These are phyloP conservation scores for Coniophora puteana DNA, from an alignment of 1,284 basidiomycete species.

Conservation along the genomic window DNA sequence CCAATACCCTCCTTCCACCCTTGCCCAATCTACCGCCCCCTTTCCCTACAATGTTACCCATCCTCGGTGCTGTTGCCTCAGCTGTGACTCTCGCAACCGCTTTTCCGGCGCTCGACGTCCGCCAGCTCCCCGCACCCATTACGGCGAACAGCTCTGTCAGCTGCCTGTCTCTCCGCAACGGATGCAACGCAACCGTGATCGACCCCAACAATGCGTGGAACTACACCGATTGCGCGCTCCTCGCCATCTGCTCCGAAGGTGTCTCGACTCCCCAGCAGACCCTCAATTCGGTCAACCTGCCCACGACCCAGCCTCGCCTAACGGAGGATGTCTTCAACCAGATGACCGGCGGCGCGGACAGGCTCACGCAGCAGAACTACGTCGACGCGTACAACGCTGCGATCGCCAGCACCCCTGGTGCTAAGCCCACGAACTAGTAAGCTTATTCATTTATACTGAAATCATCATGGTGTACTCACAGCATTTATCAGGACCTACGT, in stretches of 20 bases:
- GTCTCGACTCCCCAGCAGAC: slow-evolving; percentile 7
- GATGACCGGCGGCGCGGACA: slow-evolving; percentile 16
- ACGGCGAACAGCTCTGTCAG: slow-evolving; percentile 3
- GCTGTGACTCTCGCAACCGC: slow-evolving; percentile 4
- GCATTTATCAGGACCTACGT: slow-evolving; percentile 5
- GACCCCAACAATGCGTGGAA: slow-evolving; percentile 18
- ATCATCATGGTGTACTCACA: not conserved
- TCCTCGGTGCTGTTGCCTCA: slow-evolving; percentile 4
- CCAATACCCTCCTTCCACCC: too few relatives aligned
- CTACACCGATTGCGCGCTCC: slow-evolving; percentile 16
- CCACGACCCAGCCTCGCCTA: slow-evolving; percentile 13
- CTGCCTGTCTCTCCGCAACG: slow-evolving; percentile 16
- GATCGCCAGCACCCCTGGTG: slow-evolving; percentile 13
- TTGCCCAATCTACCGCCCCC: too few relatives aligned
- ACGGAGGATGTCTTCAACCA: slow-evolving; percentile 14
- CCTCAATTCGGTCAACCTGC: slow-evolving; percentile 6
- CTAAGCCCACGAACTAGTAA: slow-evolving; percentile 15
- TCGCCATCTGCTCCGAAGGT: slow-evolving; percentile 15
- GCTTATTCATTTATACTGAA: not conserved
- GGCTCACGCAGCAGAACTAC: slow-evolving; percentile 20
- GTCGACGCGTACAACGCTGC: slow-evolving; percentile 16
- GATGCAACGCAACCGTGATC: slow-evolving; percentile 16
- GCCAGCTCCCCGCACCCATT: slow-evolving; percentile 3
- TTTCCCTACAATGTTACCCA: too few relatives aligned
- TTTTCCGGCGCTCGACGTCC: slow-evolving; percentile 8